Percentiles rank a stretch among this genome's conserved stretches.
These are phyloP conservation scores for Pleurotus platypus DNA, from an alignment of 768 basidiomycete species.

Conservation along the genomic window DNA sequence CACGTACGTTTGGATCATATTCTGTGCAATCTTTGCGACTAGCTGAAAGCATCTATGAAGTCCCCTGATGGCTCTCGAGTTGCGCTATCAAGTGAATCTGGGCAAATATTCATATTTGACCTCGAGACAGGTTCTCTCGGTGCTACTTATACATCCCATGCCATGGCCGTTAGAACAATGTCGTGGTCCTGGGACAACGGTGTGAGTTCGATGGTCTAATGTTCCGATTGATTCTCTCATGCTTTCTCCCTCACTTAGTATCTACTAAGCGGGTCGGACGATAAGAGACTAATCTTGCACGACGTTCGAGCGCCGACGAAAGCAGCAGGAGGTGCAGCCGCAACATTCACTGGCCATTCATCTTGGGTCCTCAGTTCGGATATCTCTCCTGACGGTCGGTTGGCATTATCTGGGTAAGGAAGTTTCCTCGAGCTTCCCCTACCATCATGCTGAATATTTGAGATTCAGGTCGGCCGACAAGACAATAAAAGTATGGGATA, in stretches of 20 bases:
- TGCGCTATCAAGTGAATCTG: slow-evolving; percentile 80
- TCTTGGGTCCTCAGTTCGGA: slow-evolving; percentile 89
- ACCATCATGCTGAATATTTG: slow-evolving; percentile 4
- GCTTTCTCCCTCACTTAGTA: slow-evolving; percentile 41
- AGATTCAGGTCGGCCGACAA: slow-evolving; percentile 75
- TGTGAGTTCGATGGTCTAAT: slow-evolving; percentile 37
- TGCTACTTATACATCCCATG: slow-evolving; percentile 81
- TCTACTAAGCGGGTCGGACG: slow-evolving; percentile 87
- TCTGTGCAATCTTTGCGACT: neutral
- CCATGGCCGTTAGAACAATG: slow-evolving; percentile 83
- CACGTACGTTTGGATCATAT: slow-evolving; percentile 45
- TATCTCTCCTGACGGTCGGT: slow-evolving; percentile 76
- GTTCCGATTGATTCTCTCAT: neutral
- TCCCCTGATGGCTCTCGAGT: slow-evolving; percentile 85
- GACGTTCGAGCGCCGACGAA: slow-evolving; percentile 68
- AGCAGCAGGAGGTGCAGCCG: slow-evolving; percentile 71
- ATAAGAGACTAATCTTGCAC: slow-evolving; percentile 86
- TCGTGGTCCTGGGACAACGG: slow-evolving; percentile 89
- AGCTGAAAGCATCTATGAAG: slow-evolving; percentile 33
- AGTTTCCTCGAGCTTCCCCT: slow-evolving; percentile 15
- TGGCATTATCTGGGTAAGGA: slow-evolving; percentile 84
- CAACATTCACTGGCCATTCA: slow-evolving; percentile 82
- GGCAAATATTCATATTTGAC: slow-evolving; percentile 88
- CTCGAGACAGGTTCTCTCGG: slow-evolving; percentile 61
- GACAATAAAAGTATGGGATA: slow-evolving; percentile 85